Base-by-base conservation (phyloP, 225 moss, liverwort and hornwort species). In the Bryoerythrophyllum caledonicum region DNA sequence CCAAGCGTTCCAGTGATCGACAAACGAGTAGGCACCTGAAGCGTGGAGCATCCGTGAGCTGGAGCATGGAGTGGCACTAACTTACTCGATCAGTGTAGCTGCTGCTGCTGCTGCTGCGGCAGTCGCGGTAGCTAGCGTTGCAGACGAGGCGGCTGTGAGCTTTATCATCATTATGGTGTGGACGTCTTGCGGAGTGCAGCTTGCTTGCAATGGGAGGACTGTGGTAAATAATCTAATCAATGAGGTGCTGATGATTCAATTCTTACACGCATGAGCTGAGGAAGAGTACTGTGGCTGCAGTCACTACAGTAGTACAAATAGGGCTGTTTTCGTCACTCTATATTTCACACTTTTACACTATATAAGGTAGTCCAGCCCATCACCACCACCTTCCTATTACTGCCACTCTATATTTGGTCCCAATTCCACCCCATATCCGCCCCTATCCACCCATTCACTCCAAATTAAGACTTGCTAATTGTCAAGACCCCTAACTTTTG, bases 101-200 rank as follows among this genome's bases (percentile, higher is more conserved):
- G 48, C 46, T 46, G 46, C 48, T 9, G 21, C 14, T 3, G 20
- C 67, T 32, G 48, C 46, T 46, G 46, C 48, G 17, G 48, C 48
- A 44, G 44, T 44, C 44, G 13, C 53, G 34, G 68, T n/a, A 0
- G 51, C 38, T 20, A 43, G 59, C 27, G 71, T 43, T 26, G 28
- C 72, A 46, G 60, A 46, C 30, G 60, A 60, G 60, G 72, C 72
- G 72, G 72, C 72, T 72, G 60, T 72, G 30, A 60, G 44, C 48
- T 14, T 30, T 21, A 11, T 28, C 6, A 59, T 59, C 37, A 38
- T 25, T 70, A 37, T 38, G 23, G 40, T 20, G 41, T 7, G 38
- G 54, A 7, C 52, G n/a, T 9, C 48, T 67, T 49, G 67, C 6
- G 20, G 49, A 13, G 21, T 40, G 54, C 8, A 56, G 41, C 58